Percentiles rank a stretch among this genome's conserved stretches.
Conservation (phyloP, 2,329 filamentous ascomycete species). For the Epichloe uncinata region DNA sequence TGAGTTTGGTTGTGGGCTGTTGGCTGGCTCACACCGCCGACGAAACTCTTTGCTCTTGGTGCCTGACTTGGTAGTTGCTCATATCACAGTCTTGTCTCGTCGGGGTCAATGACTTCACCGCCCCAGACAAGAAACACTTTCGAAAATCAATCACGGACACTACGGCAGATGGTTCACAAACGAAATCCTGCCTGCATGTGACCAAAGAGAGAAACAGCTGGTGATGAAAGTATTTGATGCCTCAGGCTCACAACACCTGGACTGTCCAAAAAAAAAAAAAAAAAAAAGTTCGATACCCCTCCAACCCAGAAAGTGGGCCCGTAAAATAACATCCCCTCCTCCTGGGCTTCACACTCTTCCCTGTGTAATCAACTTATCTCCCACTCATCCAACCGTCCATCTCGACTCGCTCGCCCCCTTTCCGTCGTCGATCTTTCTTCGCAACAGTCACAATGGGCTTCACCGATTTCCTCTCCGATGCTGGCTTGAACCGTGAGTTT, state of each 20-base stretch:
- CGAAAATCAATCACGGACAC: no score
- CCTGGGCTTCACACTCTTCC: not conserved
- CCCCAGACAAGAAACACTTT: no score
- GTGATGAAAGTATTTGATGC: not conserved
- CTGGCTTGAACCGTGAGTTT: constrained; percentile 33
- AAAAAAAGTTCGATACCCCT: constrained; percentile 2
- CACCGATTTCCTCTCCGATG: constrained; percentile 49
- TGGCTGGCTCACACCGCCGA: not conserved
- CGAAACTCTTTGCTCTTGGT: not conserved
- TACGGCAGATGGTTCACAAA: no score
- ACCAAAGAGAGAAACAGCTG: no score
- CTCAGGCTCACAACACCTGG: not conserved
- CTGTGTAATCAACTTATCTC: not conserved
- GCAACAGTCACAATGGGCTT: constrained; percentile 43
- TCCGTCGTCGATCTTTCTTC: not conserved
- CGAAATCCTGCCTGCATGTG: no score
- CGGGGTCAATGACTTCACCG: no score
- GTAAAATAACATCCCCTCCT: constrained; percentile 5
- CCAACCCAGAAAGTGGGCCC: constrained; percentile 4
- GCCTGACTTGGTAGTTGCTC: not conserved
- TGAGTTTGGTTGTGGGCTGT: not conserved
- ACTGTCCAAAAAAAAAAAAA: not conserved
- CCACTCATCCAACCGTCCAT: not conserved
- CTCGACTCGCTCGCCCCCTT: not conserved
- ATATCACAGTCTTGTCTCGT: no score